Base-by-base conservation (phyloP, 2,329 filamentous ascomycete genomes). In the Gaeumannomyces sp. region DNA sequence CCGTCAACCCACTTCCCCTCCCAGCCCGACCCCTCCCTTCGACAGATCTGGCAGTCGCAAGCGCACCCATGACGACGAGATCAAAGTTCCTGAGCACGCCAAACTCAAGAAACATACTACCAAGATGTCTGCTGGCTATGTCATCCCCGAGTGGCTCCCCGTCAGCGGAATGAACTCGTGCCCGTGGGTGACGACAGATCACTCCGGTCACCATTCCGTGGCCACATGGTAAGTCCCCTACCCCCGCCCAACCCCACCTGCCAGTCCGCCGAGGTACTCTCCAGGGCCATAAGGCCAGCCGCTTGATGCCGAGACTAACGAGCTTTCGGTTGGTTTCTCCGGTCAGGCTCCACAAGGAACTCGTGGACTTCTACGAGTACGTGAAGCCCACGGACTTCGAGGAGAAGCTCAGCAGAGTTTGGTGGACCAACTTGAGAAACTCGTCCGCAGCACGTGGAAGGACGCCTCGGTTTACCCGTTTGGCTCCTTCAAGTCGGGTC, bases 401-500 rank as follows among this genome's bases (percentile, higher is more conserved):
- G 76, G 83, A 93, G 67, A 79, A 82, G 3, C 86, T 97, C 64
- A 91, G 13, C 77, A 83, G 27, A 84, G 90, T 60, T 79, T 99
- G 19, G 83, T 98, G 45, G 77, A 85, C 3, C 87, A 92, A 25
- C 80, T 98, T 2, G 81, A 86, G 62, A 72, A 74, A 25, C 81
- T 83, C 2, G 82, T 96, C 71, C 81, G 80, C 66, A 79, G 75
- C 19, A 79, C 80, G 61, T 89, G 87, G 70, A 76, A 79, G 16
- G 84, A 86, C 60, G 86, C 88, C 14, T 81, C 88, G 61, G 80
- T 97, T 10, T 80, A 84, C 45, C 83, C 89, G 13, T 99, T 99
- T 74, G 95, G 95, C n/a, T 98, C 95, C 0, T 99, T 93, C 76
- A 93, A 92, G 70, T 92, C 92, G 3, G 92, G 91, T 0, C 80